phyloP scores from a whole-genome alignment of 305 asterid genomes.

The Fraxinus xanthoxyloides region DNA sequence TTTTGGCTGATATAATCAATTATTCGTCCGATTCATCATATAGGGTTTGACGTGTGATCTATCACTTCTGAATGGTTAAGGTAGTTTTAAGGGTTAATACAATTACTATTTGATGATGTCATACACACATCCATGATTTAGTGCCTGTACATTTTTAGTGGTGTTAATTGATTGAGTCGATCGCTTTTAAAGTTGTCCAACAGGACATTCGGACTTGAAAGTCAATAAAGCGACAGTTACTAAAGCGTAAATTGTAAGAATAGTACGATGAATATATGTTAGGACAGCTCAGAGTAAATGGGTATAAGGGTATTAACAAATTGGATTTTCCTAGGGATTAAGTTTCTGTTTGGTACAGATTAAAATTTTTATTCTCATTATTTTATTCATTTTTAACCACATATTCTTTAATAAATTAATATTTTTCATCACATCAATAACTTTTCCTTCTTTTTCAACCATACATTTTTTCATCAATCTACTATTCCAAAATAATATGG shows the following conservation, averaged over 20 bases:
- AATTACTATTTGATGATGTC: neutral
- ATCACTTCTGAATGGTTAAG: neutral
- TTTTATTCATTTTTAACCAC: no score
- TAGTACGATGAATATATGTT: neutral
- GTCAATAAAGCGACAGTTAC: neutral
- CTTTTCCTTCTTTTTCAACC: no score
- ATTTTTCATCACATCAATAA: no score
- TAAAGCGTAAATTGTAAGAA: no score
- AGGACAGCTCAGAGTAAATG: neutral
- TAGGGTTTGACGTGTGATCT: neutral
- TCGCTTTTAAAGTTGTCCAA: neutral
- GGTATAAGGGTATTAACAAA: no score
- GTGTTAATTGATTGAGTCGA: neutral
- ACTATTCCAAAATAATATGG: no score
- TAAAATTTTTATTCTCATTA: no score
- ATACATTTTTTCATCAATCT: no score
- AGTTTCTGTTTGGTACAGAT: no score
- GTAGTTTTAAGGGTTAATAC: neutral
- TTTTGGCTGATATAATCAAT: neutral
- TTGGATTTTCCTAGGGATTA: no score
- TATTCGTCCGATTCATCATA: neutral
- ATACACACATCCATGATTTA: no score
- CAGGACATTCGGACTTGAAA: neutral
- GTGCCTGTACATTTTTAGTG: neutral
- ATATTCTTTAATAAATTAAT: no score